Base-by-base conservation (phyloP, 1,284 basidiomycete genomes). In the Puccinia hordei region DNA sequence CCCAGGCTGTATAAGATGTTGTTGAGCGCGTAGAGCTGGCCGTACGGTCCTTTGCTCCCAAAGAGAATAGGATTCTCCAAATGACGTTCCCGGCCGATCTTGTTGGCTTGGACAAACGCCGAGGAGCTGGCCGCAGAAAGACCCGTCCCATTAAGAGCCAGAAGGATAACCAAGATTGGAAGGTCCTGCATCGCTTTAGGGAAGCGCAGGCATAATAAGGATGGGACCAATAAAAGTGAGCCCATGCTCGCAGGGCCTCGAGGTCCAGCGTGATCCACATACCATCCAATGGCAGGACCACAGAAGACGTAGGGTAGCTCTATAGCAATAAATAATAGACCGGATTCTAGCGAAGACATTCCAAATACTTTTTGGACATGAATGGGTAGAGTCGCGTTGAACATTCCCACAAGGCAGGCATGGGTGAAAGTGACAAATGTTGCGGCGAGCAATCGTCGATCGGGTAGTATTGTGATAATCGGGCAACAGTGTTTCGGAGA, bases 41-140 rank as follows among this genome's bases (percentile, higher is more conserved):
- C 78, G 46, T 80, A 80, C 2, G 78, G 78, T 19, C 78, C 78
- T 80, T 73, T 80, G 17, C 49, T 38, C 19, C 78, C 78, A 65
- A 80, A 80, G 10, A 72, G 41, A 35, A 30, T 15, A 0, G 78
- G 78, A 51, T 73, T 53, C 13, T n/a, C 55, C 24, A 46, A 10
- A 49, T 73, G 69, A 12, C 24, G 55, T 15, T 73, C 59, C 30
- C 69, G 41, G 49, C 33, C 69, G 10, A 72, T 66, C 38, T 22
- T 41, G 49, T 72, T 80, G 12, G 78, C 78, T 57, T 80, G 38
- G 24, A 80, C 69, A 53, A 80, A 72, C 19, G 69, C 55, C n/a
- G 78, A 53, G n/a, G 68, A 55, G 13, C 78, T 53, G 33, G 49
- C 63, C 22, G 78, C 68, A 24, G 78, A 61, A 12, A 80, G 49